Evolutionary conservation across 129 eudicot species (phyloP).

Genomic region (Mikania micrantha): DNA sequence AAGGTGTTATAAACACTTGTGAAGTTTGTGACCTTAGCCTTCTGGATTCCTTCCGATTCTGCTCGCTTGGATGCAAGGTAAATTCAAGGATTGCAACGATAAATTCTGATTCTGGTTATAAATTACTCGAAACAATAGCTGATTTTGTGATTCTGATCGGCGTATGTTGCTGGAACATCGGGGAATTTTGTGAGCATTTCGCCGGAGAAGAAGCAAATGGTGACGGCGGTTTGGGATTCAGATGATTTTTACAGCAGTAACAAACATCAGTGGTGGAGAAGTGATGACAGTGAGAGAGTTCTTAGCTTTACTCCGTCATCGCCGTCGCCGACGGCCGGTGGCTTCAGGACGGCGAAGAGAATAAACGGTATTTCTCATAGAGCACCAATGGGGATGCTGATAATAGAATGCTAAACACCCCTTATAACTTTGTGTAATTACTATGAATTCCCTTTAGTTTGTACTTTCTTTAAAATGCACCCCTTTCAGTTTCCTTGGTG

Average conservation of each 20-base stretch:
- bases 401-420: slow-evolving; percentile 37
- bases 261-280: slow-evolving; percentile 29
- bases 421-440: slow-evolving; percentile 13
- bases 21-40: too few relatives aligned
- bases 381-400: slow-evolving; percentile 75
- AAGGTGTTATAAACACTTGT: too few relatives aligned
- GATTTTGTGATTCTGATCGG: background rate
- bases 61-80: too few relatives aligned
- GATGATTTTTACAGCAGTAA: slow-evolving; percentile 69
- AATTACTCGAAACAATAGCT: background rate
- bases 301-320: slow-evolving; percentile 75
- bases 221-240: slow-evolving; percentile 40
- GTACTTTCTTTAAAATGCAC: slow-evolving; percentile 5
- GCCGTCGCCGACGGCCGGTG: too few relatives aligned
- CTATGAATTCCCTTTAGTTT: slow-evolving; percentile 10
- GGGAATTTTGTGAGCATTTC: slow-evolving; percentile 28
- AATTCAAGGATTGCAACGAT: too few relatives aligned
- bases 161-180: slow-evolving; percentile 65
- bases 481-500: too few relatives aligned
- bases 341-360: slow-evolving; percentile 48
- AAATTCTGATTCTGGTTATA: too few relatives aligned
- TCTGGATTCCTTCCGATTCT: too few relatives aligned
- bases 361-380: slow-evolving; percentile 93
- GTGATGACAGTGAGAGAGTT: slow-evolving; percentile 10
- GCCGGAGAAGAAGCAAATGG: slow-evolving; percentile 38